Conservation (phyloP, 2,329 filamentous ascomycete genomes). For the Xylariaceae sp. region DNA sequence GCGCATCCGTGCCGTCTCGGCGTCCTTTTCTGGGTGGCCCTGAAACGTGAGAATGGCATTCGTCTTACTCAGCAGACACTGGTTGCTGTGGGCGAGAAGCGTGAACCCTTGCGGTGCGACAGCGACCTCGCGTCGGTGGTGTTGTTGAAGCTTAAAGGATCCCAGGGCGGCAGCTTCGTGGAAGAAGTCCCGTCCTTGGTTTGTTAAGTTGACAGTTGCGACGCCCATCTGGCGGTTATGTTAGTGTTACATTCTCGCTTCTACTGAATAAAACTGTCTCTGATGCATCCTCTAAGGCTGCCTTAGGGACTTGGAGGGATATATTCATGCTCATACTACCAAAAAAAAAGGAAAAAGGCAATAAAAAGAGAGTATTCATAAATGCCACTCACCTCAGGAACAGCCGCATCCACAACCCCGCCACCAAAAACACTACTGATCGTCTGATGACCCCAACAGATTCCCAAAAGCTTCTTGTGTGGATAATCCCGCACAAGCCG, state of each 20-base stretch:
- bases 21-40: conserved; percentile 52
- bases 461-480: conserved; percentile 47
- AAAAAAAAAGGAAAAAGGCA: background rate
- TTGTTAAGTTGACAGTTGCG: conserved; percentile 45
- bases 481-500: conserved; percentile 41
- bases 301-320: background rate
- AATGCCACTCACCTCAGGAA: conserved; percentile 47
- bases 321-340: background rate
- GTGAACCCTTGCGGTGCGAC: conserved; percentile 13
- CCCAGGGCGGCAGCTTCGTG: conserved; percentile 26
- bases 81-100: conserved; percentile 38
- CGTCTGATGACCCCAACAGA: conserved; percentile 56
- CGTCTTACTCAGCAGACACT: conserved; percentile 46
- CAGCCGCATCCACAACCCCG: conserved; percentile 44
- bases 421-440: conserved; percentile 48
- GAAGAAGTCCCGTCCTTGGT: conserved; percentile 47
- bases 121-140: conserved; percentile 49
- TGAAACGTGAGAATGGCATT: conserved; percentile 52
- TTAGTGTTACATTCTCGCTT: conserved; percentile 3
- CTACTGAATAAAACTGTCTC: background rate
- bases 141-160: conserved; percentile 43
- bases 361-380: background rate
- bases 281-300: background rate
- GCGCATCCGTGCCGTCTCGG: conserved; percentile 45
- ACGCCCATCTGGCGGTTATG: conserved; percentile 42